These are phyloP conservation scores for Vaccinium vitisidaea DNA, from an alignment of 148 eudicot species.

Conservation along the genomic window DNA sequence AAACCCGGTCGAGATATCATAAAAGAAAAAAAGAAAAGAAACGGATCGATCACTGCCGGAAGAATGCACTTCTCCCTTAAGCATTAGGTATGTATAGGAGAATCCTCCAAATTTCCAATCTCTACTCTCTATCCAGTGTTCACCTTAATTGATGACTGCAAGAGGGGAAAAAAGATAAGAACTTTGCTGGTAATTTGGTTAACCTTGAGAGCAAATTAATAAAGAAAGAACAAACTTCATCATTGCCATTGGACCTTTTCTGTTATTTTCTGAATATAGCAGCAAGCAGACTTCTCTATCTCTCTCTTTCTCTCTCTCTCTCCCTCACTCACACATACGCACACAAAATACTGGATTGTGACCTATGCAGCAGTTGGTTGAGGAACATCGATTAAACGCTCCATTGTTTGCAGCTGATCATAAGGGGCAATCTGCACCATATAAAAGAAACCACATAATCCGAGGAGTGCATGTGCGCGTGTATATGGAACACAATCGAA, in stretches of 20 bases:
- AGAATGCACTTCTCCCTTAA: background rate
- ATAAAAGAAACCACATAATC: constrained; percentile 6
- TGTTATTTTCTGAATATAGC: background rate
- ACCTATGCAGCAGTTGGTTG: constrained; percentile 44
- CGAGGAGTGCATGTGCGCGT: background rate
- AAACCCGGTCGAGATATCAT: background rate
- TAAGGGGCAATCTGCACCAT: constrained; percentile 90
- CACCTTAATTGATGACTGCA: background rate
- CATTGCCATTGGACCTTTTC: background rate
- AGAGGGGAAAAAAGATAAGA: background rate
- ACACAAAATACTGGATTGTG: background rate
- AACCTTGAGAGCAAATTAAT: background rate
- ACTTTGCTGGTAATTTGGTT: background rate
- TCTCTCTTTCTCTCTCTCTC: background rate
- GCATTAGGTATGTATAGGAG: background rate
- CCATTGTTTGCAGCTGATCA: constrained; percentile 91
- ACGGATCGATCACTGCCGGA: background rate
- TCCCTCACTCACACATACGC: too few species aligned
- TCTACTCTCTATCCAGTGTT: background rate
- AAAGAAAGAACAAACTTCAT: background rate
- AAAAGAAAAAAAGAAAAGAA: background rate
- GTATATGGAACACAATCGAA: too few species aligned
- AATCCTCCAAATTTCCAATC: background rate
- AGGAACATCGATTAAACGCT: constrained; percentile 83
- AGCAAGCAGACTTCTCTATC: background rate